phyloP scores from a whole-genome alignment of 805 yeast species.

The Henningerozyma blattae region DNA sequence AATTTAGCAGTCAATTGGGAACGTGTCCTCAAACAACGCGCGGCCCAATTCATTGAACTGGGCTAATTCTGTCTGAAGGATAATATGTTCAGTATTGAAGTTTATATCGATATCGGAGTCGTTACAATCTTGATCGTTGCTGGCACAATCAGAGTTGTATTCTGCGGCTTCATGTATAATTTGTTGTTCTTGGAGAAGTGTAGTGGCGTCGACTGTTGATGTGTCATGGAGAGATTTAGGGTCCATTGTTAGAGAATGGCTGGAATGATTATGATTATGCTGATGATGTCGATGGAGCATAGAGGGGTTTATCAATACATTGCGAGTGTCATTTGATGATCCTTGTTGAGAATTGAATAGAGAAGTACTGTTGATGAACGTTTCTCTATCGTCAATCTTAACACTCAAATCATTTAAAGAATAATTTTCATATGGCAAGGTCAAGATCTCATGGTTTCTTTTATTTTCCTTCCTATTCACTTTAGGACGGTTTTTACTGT shows the following conservation, averaged over 20 bases:
- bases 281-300: too few species aligned
- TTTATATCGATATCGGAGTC: background rate
- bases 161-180: too few species aligned
- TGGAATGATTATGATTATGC: too few species aligned
- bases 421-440: background rate
- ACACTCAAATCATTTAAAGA: background rate
- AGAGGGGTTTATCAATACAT: too few species aligned
- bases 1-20: constrained; percentile 6
- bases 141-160: too few species aligned
- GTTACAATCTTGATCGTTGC: background rate
- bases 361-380: background rate
- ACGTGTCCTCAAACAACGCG: constrained; percentile 8
- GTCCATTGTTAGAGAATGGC: background rate
- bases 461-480: background rate
- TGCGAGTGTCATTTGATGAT: background rate
- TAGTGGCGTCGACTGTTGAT: background rate
- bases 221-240: background rate
- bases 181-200: too few species aligned
- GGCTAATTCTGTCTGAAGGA: constrained; percentile 12
- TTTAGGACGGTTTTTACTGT: background rate
- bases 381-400: background rate
- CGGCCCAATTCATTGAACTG: constrained; percentile 13
- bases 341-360: background rate
- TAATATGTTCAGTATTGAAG: background rate
- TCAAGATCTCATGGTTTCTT: too few species aligned